phyloP scores from a whole-genome alignment of 2,329 filamentous ascomycete genomes.

The Claviceps digitariae region DNA sequence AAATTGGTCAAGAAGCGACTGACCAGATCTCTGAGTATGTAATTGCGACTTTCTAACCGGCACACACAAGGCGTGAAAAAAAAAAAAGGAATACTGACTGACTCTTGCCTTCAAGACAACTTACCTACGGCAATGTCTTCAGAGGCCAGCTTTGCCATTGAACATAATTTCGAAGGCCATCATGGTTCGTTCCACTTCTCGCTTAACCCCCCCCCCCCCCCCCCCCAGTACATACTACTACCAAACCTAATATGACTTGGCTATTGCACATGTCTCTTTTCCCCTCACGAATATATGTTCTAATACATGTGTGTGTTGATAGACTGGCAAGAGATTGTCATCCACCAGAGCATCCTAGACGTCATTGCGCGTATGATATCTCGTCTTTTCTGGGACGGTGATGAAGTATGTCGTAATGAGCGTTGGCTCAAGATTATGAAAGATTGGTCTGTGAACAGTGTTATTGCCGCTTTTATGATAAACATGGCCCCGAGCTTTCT shows the following conservation, averaged over 20 bases:
- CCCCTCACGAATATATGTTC: not conserved
- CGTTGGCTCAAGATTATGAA: constrained; percentile 6
- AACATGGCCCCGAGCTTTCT: constrained; percentile 6
- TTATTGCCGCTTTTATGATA: constrained; percentile 7
- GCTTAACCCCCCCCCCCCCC: too few species aligned
- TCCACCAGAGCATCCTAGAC: constrained; percentile 3
- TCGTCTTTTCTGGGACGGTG: constrained; percentile 7
- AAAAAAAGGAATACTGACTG: not conserved
- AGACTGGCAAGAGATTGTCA: constrained; percentile 5
- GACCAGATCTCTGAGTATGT: constrained; percentile 5
- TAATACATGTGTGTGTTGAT: not conserved
- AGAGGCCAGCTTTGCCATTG: constrained; percentile 5
- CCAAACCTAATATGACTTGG: too few species aligned
- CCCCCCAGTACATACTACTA: not conserved
- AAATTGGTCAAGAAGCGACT: constrained; percentile 6
- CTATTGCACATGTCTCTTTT: too few species aligned
- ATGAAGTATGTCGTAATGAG: constrained; percentile 6
- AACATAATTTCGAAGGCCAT: constrained; percentile 2
- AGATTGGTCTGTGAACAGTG: constrained; percentile 6
- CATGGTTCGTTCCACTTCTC: not conserved
- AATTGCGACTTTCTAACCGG: not conserved
- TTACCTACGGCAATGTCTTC: constrained; percentile 5
- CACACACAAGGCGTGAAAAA: not conserved
- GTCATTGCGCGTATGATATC: constrained; percentile 7
- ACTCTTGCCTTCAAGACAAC: not conserved